Conservation (phyloP, 257 asterid genomes). For the Nicotiana paniculata region DNA sequence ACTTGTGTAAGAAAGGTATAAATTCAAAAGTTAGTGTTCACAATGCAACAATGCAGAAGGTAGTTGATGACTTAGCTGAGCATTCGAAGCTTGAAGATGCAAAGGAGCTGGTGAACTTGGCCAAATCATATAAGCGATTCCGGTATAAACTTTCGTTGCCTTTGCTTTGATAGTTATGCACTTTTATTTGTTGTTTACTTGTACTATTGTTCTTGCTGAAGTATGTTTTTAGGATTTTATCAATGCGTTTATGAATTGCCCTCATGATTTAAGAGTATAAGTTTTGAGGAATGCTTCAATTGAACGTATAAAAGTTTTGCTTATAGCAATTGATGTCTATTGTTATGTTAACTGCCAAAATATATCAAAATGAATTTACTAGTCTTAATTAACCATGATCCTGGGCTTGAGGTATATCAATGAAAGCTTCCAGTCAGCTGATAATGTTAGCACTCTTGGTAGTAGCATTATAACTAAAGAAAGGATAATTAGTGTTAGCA, state of each 20-base stretch:
- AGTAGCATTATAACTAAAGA: not conserved
- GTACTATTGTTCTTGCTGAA: not conserved
- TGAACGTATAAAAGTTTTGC: not conserved
- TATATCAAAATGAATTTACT: not conserved
- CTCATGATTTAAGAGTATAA: not conserved
- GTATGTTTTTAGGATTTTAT: not conserved
- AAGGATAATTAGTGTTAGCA: not conserved
- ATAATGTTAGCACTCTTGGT: not conserved
- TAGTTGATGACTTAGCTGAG: not conserved
- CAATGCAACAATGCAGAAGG: not conserved
- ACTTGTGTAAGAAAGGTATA: conserved; percentile 31
- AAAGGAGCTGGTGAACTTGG: not conserved
- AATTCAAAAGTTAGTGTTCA: not conserved
- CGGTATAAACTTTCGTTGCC: not conserved
- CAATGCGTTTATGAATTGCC: not conserved
- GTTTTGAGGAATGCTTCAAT: not conserved
- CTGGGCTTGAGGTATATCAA: not conserved
- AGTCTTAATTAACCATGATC: not conserved
- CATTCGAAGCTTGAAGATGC: conserved; percentile 1
- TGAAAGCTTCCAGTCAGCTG: not conserved
- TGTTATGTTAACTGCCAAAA: not conserved
- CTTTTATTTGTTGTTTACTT: not conserved
- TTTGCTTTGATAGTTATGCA: not conserved
- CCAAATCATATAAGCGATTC: not conserved
- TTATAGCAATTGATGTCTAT: not conserved